Percentiles rank a stretch among this genome's conserved stretches.
These are phyloP conservation scores for Talaromyces thailandensis DNA, from an alignment of 495 filamentous ascomycete species.

Conservation along the genomic window DNA sequence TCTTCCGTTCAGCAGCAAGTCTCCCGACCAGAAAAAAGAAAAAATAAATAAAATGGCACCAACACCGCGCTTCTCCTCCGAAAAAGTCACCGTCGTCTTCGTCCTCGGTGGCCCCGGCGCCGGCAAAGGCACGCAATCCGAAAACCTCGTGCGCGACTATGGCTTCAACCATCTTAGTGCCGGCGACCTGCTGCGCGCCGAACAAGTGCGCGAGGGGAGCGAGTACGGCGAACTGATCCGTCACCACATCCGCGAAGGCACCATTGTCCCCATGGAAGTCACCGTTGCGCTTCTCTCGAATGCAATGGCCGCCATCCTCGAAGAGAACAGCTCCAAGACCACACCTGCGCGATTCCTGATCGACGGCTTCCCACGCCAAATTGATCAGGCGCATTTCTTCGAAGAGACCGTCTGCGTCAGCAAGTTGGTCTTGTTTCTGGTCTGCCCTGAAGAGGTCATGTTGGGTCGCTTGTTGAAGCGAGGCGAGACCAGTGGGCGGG, in stretches of 20 bases:
- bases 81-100: constrained; percentile 74
- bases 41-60: constrained; percentile 16
- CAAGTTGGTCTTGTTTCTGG: constrained; percentile 79
- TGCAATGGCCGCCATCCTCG: constrained; percentile 66
- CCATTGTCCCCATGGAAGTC: constrained; percentile 97
- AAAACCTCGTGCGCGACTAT: constrained; percentile 79
- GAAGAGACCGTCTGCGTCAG: constrained; percentile 80
- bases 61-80: constrained; percentile 67
- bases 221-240: constrained; percentile 88
- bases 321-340: constrained; percentile 17
- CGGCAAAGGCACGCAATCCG: constrained; percentile 68
- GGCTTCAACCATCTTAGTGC: constrained; percentile 88
- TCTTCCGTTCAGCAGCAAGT: constrained; percentile 9
- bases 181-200: constrained; percentile 86
- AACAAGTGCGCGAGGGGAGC: constrained; percentile 76
- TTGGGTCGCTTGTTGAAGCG: constrained; percentile 71
- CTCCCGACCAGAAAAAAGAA: constrained; percentile 2
- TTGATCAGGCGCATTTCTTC: constrained; percentile 92
- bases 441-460: constrained; percentile 86
- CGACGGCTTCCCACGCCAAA: constrained; percentile 91
- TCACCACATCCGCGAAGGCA: constrained; percentile 81
- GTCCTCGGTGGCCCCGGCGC: constrained; percentile 47
- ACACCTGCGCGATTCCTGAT: constrained; percentile 63
- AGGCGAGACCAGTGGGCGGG: constrained; percentile 81
- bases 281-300: constrained; percentile 91